A percentile compares a stretch with the other conserved stretches of the same genome.
phyloP scores from a whole-genome alignment of 108 stramenopile genomes.

The Cyclotella sp. region DNA sequence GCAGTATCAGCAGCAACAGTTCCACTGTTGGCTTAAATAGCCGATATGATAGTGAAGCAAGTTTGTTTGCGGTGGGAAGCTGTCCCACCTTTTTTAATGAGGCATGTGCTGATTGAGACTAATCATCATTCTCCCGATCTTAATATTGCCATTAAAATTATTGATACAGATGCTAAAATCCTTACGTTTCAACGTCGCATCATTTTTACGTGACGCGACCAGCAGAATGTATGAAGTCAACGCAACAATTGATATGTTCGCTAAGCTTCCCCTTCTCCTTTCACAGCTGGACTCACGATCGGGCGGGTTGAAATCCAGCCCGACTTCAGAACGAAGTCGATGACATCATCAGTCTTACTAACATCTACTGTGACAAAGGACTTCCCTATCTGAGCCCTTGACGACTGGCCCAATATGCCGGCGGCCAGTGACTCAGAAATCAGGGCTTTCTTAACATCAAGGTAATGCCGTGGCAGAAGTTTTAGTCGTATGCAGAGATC shows the following conservation, averaged over 20 bases:
- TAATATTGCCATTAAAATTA: no score
- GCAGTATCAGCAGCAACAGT: conserved; percentile 1
- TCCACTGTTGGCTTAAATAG: background rate
- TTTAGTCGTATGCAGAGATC: conserved; percentile 66
- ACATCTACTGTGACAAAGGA: conserved; percentile 78
- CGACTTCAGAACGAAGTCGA: conserved; percentile 82
- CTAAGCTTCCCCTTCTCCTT: conserved; percentile 3
- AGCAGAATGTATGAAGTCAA: no score
- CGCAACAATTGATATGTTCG: background rate
- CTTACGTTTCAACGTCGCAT: no score
- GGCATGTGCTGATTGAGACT: no score
- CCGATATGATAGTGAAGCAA: background rate
- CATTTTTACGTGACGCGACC: no score
- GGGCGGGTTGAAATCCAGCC: conserved; percentile 79
- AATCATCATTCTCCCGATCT: no score
- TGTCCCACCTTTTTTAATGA: no score
- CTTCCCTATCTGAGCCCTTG: conserved; percentile 30
- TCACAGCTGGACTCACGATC: conserved; percentile 8
- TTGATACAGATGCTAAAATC: no score
- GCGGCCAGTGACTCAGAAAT: conserved; percentile 73
- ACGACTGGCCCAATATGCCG: conserved; percentile 60
- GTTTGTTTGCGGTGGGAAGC: no score
- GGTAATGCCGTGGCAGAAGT: conserved; percentile 71
- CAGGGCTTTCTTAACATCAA: conserved; percentile 80
- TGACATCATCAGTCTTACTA: conserved; percentile 64